phyloP scores from a whole-genome alignment of 2,329 filamentous ascomycete species.

The Apiospora aurea region DNA sequence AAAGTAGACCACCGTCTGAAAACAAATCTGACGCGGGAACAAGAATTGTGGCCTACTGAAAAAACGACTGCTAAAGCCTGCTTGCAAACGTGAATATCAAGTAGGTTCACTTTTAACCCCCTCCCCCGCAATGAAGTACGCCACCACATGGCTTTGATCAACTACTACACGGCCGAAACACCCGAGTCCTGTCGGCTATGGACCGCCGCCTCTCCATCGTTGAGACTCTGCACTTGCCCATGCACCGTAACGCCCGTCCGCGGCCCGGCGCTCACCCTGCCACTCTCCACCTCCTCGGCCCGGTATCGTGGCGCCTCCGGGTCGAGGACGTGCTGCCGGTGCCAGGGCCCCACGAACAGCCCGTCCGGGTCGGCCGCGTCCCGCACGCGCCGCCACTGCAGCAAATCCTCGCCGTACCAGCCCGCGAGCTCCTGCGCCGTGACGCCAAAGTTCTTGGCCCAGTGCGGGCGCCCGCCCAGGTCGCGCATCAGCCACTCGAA shows the following conservation, averaged over 20 bases:
- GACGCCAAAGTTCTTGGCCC: conserved; percentile 88
- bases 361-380: conserved; percentile 78
- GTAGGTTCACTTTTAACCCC: too few species aligned
- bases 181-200: neutral
- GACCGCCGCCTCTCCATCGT: neutral
- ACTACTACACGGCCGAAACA: neutral
- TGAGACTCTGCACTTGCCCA: neutral
- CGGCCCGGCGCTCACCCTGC: conserved; percentile 14
- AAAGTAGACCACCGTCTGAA: too few species aligned
- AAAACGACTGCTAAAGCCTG: too few species aligned
- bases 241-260: neutral
- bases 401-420: conserved; percentile 73
- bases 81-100: too few species aligned
- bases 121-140: too few species aligned
- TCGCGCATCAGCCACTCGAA: conserved; percentile 93
- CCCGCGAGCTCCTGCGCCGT: conserved; percentile 65
- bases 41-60: too few species aligned
- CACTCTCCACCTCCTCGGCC: conserved; percentile 41
- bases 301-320: conserved; percentile 35
- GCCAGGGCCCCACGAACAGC: conserved; percentile 92
- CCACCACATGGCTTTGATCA: too few species aligned
- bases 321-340: conserved; percentile 70
- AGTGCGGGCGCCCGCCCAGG: conserved; percentile 82
- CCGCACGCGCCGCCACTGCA: conserved; percentile 72
- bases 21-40: too few species aligned